Base-by-base conservation (phyloP, 805 yeast genomes). In the Schizosaccharomyces octosporus region DNA sequence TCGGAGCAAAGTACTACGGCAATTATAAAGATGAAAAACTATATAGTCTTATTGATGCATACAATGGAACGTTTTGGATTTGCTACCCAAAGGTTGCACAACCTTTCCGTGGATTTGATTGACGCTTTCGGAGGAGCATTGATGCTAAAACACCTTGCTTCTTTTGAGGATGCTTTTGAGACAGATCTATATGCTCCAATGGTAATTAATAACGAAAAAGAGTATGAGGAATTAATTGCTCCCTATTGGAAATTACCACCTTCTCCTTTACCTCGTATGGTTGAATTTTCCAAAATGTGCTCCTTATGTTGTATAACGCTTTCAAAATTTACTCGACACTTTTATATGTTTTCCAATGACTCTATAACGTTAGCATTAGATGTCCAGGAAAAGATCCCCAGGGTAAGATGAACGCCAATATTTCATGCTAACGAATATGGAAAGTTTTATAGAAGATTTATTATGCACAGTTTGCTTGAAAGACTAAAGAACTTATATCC, bases 131-230 rank as follows among this genome's bases (percentile, higher is more conserved):
- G 86, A n/a, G 76, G 76, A 1, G 73, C 78, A 11, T 72, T 81
- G 29, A 76, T 80, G 15, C 73, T 72, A 63, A 76, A 77, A 17
- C 87, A 87, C 70, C 74, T 78, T 29, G 69, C 69, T 13, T 83
- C 82, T 59, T 90, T 88, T 72, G 72, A 75, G 41, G 76, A 76
- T 27, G 29, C 39, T 15, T 79, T 88, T 45, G 78, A 80, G 63
- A 82, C 83, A 29, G 97, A 90, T 69, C 93, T 87, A 69, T 86
- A 87, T 65, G 87, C 86, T 87, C 95, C 96, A 13, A 78, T 88
- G 74, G 79, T 79, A 0, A 81, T 88, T 41, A 78, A 82, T 64
- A 81, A 81, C 60, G 69, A 72, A 51, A 73, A 75, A 13, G 78
- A 84, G 60, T 86, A 81, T 69, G 82, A 80, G 24, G 79, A 80